These are phyloP conservation scores for Dendryphion nanum DNA, from an alignment of 2,329 filamentous ascomycete species.

Conservation along the genomic window DNA sequence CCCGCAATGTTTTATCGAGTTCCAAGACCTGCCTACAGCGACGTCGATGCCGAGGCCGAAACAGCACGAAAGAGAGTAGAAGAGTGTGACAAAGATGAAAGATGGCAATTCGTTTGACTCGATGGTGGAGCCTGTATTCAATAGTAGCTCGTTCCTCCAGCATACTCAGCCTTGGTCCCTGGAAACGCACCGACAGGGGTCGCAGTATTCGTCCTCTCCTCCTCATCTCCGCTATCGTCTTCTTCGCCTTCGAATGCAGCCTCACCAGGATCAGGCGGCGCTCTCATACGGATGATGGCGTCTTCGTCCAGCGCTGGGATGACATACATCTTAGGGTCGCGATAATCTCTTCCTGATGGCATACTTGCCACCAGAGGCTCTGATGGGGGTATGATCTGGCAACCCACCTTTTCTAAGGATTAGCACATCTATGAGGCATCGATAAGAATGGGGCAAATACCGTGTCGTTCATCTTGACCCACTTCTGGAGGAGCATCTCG, in stretches of 20 bases:
- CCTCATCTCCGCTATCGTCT: constrained; percentile 38
- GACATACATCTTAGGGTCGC: constrained; percentile 66
- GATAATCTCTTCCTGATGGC: constrained; percentile 86
- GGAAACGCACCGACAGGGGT: constrained; percentile 37
- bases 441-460: too few relatives aligned
- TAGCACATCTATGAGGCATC: background rate
- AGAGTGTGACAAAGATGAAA: too few relatives aligned
- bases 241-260: constrained; percentile 32
- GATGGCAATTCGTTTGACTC: too few relatives aligned
- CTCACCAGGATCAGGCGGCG: constrained; percentile 53
- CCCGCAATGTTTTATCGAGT: too few relatives aligned
- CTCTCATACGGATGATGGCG: constrained; percentile 59
- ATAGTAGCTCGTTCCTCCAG: constrained; percentile 29
- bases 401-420: constrained; percentile 70
- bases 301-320: constrained; percentile 65
- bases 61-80: too few relatives aligned
- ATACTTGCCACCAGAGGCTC: constrained; percentile 73
- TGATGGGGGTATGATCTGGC: constrained; percentile 71
- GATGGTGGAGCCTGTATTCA: too few relatives aligned
- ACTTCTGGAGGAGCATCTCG: constrained; percentile 83
- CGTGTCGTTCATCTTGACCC: constrained; percentile 90
- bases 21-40: too few relatives aligned
- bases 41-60: too few relatives aligned
- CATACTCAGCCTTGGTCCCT: constrained; percentile 32
- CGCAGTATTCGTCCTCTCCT: constrained; percentile 17